Conservation (phyloP, 2,329 filamentous ascomycete genomes). For the Trichophyton verrucosum region DNA sequence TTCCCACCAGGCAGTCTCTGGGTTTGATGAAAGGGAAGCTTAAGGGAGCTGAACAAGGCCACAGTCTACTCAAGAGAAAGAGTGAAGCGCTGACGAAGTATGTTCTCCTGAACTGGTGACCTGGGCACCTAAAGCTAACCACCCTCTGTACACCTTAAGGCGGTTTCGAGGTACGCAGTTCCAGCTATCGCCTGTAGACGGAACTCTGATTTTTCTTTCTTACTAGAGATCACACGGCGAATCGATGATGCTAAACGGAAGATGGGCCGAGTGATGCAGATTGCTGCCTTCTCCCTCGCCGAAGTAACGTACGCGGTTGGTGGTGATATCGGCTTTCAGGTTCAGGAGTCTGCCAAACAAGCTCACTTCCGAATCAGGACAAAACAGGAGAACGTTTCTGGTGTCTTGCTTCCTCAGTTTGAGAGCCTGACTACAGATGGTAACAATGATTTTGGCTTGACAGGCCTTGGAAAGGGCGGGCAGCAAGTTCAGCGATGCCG, state of each 20-base stretch:
- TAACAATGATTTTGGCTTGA: constrained; percentile 91
- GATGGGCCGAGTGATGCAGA: constrained; percentile 99
- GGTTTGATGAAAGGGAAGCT: constrained; percentile 97
- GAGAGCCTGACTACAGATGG: constrained; percentile 82
- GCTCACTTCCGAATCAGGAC: constrained; percentile 87
- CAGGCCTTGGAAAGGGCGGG: constrained; percentile 88
- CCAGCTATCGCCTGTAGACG: not conserved
- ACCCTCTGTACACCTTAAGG: constrained; percentile 36
- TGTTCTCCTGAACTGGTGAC: constrained; percentile 18
- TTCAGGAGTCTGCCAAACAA: constrained; percentile 87
- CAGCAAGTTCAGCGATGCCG: constrained; percentile 92
- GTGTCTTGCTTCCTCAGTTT: constrained; percentile 85
- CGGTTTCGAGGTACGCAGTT: constrained; percentile 65
- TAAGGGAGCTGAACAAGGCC: constrained; percentile 81
- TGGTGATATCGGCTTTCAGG: constrained; percentile 90
- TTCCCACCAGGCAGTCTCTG: constrained; percentile 92
- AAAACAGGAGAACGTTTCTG: constrained; percentile 96
- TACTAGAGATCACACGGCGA: constrained; percentile 76
- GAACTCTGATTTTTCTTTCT: constrained; percentile 8
- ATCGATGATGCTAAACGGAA: constrained; percentile 99
- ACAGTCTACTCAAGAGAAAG: constrained; percentile 92
- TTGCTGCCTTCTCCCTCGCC: constrained; percentile 91
- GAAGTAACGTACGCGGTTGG: constrained; percentile 97
- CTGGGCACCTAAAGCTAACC: constrained; percentile 12
- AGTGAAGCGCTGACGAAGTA: constrained; percentile 97